phyloP scores from a whole-genome alignment of 192 early-diverging fungal species.

The Spizellomyces sp. region DNA sequence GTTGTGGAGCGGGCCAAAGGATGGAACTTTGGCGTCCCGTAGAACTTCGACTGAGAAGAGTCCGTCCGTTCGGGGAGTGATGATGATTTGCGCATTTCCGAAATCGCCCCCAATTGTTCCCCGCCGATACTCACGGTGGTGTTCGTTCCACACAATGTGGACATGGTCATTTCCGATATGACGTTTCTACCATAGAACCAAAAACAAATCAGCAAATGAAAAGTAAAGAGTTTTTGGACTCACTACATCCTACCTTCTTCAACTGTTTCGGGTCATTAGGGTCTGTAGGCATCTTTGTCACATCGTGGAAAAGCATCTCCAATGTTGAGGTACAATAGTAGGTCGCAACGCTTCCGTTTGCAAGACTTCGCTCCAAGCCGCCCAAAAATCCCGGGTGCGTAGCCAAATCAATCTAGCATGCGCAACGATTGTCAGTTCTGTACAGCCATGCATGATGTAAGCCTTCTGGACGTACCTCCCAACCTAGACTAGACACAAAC shows the following conservation, averaged over 20 bases:
- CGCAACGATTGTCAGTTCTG: not conserved
- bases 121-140: slow-evolving; percentile 79
- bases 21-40: slow-evolving; percentile 66
- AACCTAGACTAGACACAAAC: slow-evolving; percentile 90
- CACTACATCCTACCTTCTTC: slow-evolving; percentile 73
- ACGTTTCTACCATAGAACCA: slow-evolving; percentile 72
- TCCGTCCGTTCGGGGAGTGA: slow-evolving; percentile 78
- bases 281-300: slow-evolving; percentile 83
- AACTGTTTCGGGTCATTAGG: slow-evolving; percentile 79
- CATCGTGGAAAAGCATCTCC: slow-evolving; percentile 94
- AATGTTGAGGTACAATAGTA: slow-evolving; percentile 85
- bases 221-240: not conserved
- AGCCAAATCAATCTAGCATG: slow-evolving; percentile 66
- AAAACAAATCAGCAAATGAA: not conserved
- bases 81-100: slow-evolving; percentile 92
- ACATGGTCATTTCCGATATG: slow-evolving; percentile 99
- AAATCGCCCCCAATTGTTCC: slow-evolving; percentile 97
- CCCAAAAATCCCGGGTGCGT: slow-evolving; percentile 86
- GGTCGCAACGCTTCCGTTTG: slow-evolving; percentile 72
- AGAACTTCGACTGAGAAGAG: slow-evolving; percentile 64
- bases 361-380: slow-evolving; percentile 77
- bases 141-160: slow-evolving; percentile 98
- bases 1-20: slow-evolving; percentile 86
- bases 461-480: slow-evolving; percentile 60
- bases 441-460: not conserved